phyloP scores from a whole-genome alignment of 495 filamentous ascomycete species.

The Lasiosphaeriaceae sp. region DNA sequence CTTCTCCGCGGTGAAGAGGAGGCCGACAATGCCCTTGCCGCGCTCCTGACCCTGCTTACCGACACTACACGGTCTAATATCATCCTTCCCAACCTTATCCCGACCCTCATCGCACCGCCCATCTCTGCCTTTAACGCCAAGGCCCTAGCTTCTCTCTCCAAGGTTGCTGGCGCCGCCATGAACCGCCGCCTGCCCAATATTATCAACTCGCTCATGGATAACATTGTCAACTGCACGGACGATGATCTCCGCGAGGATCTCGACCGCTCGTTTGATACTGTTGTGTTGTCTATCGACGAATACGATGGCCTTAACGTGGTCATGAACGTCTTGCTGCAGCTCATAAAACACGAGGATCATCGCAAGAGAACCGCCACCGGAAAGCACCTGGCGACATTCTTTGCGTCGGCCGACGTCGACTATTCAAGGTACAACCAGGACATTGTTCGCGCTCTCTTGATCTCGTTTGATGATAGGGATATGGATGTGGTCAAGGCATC shows the following conservation, averaged over 20 bases:
- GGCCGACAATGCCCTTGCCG: slow-evolving; percentile 87
- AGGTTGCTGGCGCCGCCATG: slow-evolving; percentile 85
- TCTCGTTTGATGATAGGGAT: slow-evolving; percentile 88
- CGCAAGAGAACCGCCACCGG: slow-evolving; percentile 72
- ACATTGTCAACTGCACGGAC: slow-evolving; percentile 74
- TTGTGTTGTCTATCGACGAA: slow-evolving; percentile 90
- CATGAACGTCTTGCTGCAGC: slow-evolving; percentile 84
- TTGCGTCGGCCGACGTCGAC: slow-evolving; percentile 73
- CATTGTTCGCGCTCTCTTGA: slow-evolving; percentile 79
- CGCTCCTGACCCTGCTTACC: slow-evolving; percentile 86
- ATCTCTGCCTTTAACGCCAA: slow-evolving; percentile 92
- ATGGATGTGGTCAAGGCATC: slow-evolving; percentile 82
- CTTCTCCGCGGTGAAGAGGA: slow-evolving; percentile 79
- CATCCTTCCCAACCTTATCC: slow-evolving; percentile 92
- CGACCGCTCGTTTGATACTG: slow-evolving; percentile 74
- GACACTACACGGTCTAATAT: slow-evolving; percentile 93
- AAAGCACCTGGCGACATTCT: slow-evolving; percentile 82
- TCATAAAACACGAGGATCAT: slow-evolving; percentile 92
- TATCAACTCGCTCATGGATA: slow-evolving; percentile 89
- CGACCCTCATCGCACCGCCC: slow-evolving; percentile 83
- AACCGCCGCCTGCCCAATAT: slow-evolving; percentile 83
- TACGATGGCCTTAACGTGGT: slow-evolving; percentile 90
- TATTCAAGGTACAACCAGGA: slow-evolving; percentile 94
- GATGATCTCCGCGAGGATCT: slow-evolving; percentile 71
- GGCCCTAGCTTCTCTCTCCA: slow-evolving; percentile 84